Base-by-base conservation (phyloP, 441 rosid genomes). In the Euphorbia schlechtendalii region DNA sequence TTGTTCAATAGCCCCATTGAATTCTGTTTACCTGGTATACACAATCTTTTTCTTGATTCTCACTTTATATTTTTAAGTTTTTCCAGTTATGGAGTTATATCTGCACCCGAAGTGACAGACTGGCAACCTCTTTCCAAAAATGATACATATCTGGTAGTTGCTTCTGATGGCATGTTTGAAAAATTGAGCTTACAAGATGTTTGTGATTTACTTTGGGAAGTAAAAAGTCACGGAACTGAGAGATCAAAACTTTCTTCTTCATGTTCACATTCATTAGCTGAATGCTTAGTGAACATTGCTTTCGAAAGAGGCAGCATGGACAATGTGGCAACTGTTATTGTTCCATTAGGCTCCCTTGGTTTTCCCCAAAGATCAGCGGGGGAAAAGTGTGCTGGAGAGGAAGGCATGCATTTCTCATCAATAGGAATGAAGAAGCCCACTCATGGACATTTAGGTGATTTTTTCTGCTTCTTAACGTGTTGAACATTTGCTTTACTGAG, bases 121-220 rank as follows among this genome's bases (percentile, higher is more conserved):
- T 93, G 98, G 96, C 86, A 80, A 69, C 80, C 83, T 74, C 74
- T 93, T 53, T 61, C 79, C 61, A 73, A 76, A 63, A 93, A 87
- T 70, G 92, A 93, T 78, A 86, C 90, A 69, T 93, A 84, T 79
- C 77, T 93, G 76, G 92, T 93, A 61, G 95, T 82, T 72, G 96
- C 95, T 69, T 81, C 98, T 24, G 98, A 93, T 84, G 98, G 98
- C 59, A 69, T 93, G 72, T 90, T 93, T 79, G 98, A 90, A 77
- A 87, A 83, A 71, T 64, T 86, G 81, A 80, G 85, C 69, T 73
- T 83, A 73, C 92, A 88, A 71, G 92, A 88, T 52, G 94, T 86
- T 57, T 90, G 98, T 68, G 95, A 93, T 81, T 63, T 85, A 76
- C 71, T 93, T 40, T 80, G 86, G 89, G 92, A 86, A 73, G 81